Evolutionary conservation across 345 rosid genomes (phyloP).

Genomic region (Capsella bursapastoris): DNA sequence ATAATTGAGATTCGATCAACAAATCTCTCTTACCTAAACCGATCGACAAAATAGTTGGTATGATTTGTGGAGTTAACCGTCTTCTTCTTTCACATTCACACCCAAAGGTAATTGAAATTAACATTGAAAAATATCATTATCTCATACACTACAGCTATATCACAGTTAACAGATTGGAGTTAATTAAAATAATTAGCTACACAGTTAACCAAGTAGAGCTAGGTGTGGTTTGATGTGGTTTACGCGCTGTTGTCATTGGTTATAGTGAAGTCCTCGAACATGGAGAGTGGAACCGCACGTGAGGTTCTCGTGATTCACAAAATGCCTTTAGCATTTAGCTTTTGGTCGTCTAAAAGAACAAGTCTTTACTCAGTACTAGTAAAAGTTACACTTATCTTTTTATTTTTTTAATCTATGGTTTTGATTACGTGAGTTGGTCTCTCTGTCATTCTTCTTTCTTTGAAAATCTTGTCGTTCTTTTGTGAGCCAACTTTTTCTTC

Average conservation of each 20-base stretch:
- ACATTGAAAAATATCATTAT: background rate
- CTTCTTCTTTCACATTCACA: background rate
- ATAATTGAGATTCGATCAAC: slow-evolving; percentile 32
- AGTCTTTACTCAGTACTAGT: background rate
- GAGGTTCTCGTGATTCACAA: slow-evolving; percentile 77
- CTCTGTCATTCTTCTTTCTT: slow-evolving; percentile 38
- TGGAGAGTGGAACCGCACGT: slow-evolving; percentile 83
- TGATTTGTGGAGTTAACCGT: slow-evolving; percentile 26
- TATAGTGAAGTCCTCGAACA: slow-evolving; percentile 45
- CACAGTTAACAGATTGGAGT: slow-evolving; percentile 7
- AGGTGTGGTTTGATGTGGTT: slow-evolving; percentile 37
- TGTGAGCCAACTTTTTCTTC: slow-evolving; percentile 33
- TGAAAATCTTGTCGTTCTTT: slow-evolving; percentile 39
- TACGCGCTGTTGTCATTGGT: slow-evolving; percentile 38
- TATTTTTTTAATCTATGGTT: slow-evolving; percentile 14
- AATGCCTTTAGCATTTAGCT: slow-evolving; percentile 54
- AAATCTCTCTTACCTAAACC: slow-evolving; percentile 16
- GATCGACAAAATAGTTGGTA: slow-evolving; percentile 37
- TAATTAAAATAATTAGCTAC: slow-evolving; percentile 22
- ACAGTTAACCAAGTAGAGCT: slow-evolving; percentile 37
- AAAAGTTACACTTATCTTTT: slow-evolving; percentile 15
- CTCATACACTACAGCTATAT: slow-evolving; percentile 18
- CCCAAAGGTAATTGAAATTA: background rate
- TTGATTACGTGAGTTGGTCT: slow-evolving; percentile 28
- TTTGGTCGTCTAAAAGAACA: slow-evolving; percentile 45